These are phyloP conservation scores for Cnidoscolus chayamansa DNA, from an alignment of 441 rosid genomes.

Conservation along the genomic window DNA sequence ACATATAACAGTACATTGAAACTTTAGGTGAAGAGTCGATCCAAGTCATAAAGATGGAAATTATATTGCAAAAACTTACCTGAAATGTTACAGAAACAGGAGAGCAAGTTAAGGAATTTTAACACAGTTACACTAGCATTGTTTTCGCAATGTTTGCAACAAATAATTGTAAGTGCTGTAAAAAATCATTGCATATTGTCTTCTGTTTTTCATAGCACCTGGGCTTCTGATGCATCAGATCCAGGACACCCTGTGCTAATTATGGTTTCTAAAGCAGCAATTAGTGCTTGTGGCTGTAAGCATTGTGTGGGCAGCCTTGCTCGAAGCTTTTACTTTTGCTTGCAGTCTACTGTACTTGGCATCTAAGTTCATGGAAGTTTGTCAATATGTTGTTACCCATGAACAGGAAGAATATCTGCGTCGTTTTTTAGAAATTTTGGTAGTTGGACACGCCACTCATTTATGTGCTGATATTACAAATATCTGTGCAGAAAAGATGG, in stretches of 20 bases:
- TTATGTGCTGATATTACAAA: slow-evolving; percentile 23
- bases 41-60: neutral
- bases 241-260: neutral
- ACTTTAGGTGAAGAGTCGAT: neutral
- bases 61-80: neutral
- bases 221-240: neutral
- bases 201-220: neutral
- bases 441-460: slow-evolving; percentile 8
- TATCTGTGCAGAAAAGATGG: slow-evolving; percentile 65
- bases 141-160: neutral
- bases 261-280: slow-evolving; percentile 8
- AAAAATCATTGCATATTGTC: neutral
- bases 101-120: neutral
- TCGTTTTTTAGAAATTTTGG: slow-evolving; percentile 6
- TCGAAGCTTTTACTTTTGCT: neutral
- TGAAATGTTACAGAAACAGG: neutral
- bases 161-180: neutral
- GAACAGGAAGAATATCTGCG: neutral
- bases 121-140: neutral
- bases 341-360: slow-evolving; percentile 4
- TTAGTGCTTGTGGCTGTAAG: neutral
- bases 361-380: neutral
- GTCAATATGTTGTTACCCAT: neutral
- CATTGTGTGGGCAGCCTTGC: neutral
- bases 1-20: neutral